Evolutionary conservation across 2,329 filamentous ascomycete species (phyloP).

Genomic region (Periconia sp.): DNA sequence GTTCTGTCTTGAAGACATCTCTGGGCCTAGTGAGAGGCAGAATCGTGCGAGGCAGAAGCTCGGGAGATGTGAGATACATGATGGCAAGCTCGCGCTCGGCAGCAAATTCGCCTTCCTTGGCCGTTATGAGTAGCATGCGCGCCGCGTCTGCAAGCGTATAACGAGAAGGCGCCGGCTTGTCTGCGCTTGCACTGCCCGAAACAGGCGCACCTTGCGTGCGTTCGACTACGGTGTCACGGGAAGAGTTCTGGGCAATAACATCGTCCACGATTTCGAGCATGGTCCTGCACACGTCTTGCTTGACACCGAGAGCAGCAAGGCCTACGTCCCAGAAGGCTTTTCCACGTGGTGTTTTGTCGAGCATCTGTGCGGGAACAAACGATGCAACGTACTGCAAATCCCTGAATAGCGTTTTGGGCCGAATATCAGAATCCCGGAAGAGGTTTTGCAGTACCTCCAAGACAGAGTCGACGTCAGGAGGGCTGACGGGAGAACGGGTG

Average conservation of each 20-base stretch:
- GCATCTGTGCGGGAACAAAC: slow-evolving; percentile 58
- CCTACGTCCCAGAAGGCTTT: slow-evolving; percentile 92
- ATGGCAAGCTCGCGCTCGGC: slow-evolving; percentile 92
- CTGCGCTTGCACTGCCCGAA: slow-evolving; percentile 3
- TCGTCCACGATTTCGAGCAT: slow-evolving; percentile 77
- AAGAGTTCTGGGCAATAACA: slow-evolving; percentile 69
- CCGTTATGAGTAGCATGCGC: slow-evolving; percentile 88
- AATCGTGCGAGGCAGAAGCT: slow-evolving; percentile 76
- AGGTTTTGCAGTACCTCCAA: slow-evolving; percentile 47
- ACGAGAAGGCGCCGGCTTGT: slow-evolving; percentile 47
- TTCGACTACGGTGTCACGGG: slow-evolving; percentile 50
- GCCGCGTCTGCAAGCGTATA: slow-evolving; percentile 80
- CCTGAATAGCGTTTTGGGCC: slow-evolving; percentile 51
- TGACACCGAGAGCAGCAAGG: slow-evolving; percentile 82
- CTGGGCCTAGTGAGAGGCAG: slow-evolving; percentile 80
- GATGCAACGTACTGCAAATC: slow-evolving; percentile 60
- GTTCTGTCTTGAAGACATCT: slow-evolving; percentile 87
- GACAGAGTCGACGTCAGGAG: slow-evolving; percentile 47
- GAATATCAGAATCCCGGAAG: slow-evolving; percentile 48
- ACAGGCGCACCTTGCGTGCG: slow-evolving; percentile 21
- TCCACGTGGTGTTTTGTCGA: slow-evolving; percentile 61
- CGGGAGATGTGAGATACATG: slow-evolving; percentile 89
- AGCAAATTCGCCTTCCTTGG: slow-evolving; percentile 84
- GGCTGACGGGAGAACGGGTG: slow-evolving; percentile 40
- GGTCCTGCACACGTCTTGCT: slow-evolving; percentile 81